phyloP scores from a whole-genome alignment of 164 flowering plant species.

The Nymphaea thermarum region DNA sequence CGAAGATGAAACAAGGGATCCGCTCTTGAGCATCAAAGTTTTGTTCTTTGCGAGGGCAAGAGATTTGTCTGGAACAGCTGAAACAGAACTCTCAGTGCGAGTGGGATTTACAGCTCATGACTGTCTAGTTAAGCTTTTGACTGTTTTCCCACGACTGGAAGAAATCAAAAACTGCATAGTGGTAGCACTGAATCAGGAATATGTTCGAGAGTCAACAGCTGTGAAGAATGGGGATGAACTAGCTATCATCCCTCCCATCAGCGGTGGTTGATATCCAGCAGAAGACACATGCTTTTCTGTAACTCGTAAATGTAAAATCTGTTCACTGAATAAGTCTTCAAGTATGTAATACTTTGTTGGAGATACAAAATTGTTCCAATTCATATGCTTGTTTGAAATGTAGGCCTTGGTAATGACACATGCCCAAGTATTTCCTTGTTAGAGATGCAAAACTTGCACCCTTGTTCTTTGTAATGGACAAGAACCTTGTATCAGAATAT shows the following conservation, averaged over 20 bases:
- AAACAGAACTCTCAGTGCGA: constrained; percentile 42
- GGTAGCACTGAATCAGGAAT: constrained; percentile 86
- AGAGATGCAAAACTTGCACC: no score
- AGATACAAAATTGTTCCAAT: no score
- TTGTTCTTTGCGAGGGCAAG: constrained; percentile 95
- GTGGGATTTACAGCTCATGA: constrained; percentile 62
- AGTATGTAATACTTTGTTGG: no score
- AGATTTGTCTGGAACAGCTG: constrained; percentile 61
- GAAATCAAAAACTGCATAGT: constrained; percentile 69
- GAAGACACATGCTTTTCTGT: no score
- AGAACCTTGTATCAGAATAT: no score
- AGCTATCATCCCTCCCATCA: constrained; percentile 96
- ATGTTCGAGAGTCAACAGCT: constrained; percentile 35
- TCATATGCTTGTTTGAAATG: no score
- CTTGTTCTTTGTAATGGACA: no score
- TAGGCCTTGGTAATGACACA: no score
- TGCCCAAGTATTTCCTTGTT: no score
- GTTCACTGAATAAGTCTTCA: no score
- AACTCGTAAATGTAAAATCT: no score
- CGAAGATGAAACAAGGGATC: background rate
- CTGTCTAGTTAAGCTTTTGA: constrained; percentile 49
- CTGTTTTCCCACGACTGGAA: constrained; percentile 48
- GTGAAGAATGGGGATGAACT: constrained; percentile 71
- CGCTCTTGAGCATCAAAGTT: constrained; percentile 39
- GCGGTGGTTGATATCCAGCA: constrained; percentile 55